Evolutionary conservation across 1,284 basidiomycete species (phyloP), one percentile per base, ranked within the genome.

Genomic region (Neolentinus lepideus): DNA sequence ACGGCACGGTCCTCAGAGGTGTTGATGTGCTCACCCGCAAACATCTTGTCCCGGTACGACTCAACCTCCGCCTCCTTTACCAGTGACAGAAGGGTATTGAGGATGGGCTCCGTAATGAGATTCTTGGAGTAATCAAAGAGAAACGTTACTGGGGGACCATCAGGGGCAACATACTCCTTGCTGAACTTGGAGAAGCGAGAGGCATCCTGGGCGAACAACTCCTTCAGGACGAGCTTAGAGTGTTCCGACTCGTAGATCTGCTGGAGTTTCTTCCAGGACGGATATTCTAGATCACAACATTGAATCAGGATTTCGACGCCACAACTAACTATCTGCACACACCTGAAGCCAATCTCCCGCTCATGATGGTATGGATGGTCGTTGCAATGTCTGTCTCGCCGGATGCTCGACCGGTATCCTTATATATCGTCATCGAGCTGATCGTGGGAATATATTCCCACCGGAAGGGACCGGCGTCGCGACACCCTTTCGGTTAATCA

Each of bases 71-170:
- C 94, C 74, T 98, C 94, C 59, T 85, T 80, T 24, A 87, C 92
- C 58, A 98, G 87, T 27, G 79, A 73, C 63, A 98, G 79, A 55
- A 98, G 84, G 16, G 82, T 76, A 19, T 79, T 73, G 59, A 94
- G 80, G 69, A 98, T 85, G 59, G 92, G 85, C 64, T 93, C 79
- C 59, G 91, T 94, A 78, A 98, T 83, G 60, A 98, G 75, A 75
- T 99, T 98, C 78, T 99, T 99, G 67, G 93, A 96, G 75, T 90
- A 97, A 75, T 99, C 96, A 67, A 98, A 81, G 59, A 99, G 82
- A 74, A 99, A 81, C 54, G 88, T 87, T 56, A 89, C 86, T 59
- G 83, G 78, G 31, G 86, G 80, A 51, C 83, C 82, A 38, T 79
- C 79, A 6, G 76, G 71, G 54, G 87, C 83, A 57, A 75, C 79